Evolutionary conservation across 768 basidiomycete genomes (phyloP).

Genomic region (Mycena chlorophos): DNA sequence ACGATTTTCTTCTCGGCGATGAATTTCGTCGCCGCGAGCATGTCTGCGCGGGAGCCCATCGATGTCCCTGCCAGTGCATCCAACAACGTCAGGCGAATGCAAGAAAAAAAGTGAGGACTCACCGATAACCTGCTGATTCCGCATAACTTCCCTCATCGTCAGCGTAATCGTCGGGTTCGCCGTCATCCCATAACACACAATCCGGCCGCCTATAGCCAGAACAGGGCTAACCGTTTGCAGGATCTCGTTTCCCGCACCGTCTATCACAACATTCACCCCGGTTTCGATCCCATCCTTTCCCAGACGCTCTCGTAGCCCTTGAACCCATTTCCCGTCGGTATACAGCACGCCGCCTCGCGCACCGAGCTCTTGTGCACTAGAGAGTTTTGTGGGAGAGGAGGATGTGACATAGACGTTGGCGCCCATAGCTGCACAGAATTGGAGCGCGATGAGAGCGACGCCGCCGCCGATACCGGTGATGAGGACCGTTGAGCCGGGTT

Average conservation of each 20-base stretch:
- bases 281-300: constrained; percentile 30
- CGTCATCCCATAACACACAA: constrained; percentile 73
- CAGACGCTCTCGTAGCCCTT: constrained; percentile 46
- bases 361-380: constrained; percentile 63
- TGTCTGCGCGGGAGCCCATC: constrained; percentile 80
- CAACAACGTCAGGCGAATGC: neutral
- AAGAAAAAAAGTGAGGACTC: constrained; percentile 17
- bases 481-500: constrained; percentile 67
- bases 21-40: constrained; percentile 71
- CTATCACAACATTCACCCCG: constrained; percentile 56
- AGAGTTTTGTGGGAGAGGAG: constrained; percentile 66
- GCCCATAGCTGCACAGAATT: constrained; percentile 72
- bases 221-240: constrained; percentile 47
- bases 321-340: constrained; percentile 51
- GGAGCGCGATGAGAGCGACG: constrained; percentile 74
- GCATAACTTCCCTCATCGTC: constrained; percentile 78
- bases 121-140: constrained; percentile 76
- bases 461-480: constrained; percentile 86
- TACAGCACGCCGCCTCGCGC: constrained; percentile 80
- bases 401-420: constrained; percentile 85
- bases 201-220: constrained; percentile 56
- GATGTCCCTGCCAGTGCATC: constrained; percentile 65
- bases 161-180: constrained; percentile 57
- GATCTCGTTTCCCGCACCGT: constrained; percentile 71
- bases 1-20: constrained; percentile 63